A percentile compares a stretch with the other conserved stretches of the same genome.
Conservation (phyloP, 306 rosid genomes). For the Myrica gale region DNA sequence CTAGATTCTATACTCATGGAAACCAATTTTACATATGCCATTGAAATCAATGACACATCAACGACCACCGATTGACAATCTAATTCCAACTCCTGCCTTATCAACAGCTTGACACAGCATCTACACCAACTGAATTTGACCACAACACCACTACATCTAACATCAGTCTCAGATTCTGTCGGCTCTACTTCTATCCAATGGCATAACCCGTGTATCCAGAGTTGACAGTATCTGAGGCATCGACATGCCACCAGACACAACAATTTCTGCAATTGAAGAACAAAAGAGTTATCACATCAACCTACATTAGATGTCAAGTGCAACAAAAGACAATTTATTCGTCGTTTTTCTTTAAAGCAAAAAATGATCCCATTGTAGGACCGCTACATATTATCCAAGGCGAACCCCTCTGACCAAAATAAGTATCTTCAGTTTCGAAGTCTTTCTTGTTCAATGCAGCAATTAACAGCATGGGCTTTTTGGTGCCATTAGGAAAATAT, state of each 20-base stretch:
- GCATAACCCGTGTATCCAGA: slow-evolving; percentile 44
- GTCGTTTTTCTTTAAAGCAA: background rate
- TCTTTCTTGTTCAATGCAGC: background rate
- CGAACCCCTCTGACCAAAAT: background rate
- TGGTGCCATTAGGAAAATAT: slow-evolving; percentile 2
- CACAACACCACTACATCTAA: slow-evolving; percentile 26
- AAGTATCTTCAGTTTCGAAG: background rate
- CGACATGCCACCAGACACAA: slow-evolving; percentile 93
- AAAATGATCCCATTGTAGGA: background rate
- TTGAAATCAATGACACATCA: slow-evolving; percentile 33
- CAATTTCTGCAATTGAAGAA: slow-evolving; percentile 67
- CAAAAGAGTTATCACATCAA: slow-evolving; percentile 14
- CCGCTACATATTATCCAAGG: slow-evolving; percentile 1
- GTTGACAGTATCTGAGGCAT: slow-evolving; percentile 83
- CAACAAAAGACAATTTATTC: background rate
- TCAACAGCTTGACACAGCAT: slow-evolving; percentile 32
- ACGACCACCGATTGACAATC: slow-evolving; percentile 19
- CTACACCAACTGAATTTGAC: slow-evolving; percentile 27
- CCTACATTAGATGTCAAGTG: background rate
- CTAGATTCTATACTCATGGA: slow-evolving; percentile 49
- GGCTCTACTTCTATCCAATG: slow-evolving; percentile 49
- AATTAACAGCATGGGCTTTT: background rate
- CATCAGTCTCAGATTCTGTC: slow-evolving; percentile 44
- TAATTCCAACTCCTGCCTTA: slow-evolving; percentile 26
- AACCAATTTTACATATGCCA: slow-evolving; percentile 44